A percentile compares a stretch with the other conserved stretches of the same genome.
Evolutionary conservation across 2,329 filamentous ascomycete species (phyloP).

Genomic region (Botryotinia narcissicola): DNA sequence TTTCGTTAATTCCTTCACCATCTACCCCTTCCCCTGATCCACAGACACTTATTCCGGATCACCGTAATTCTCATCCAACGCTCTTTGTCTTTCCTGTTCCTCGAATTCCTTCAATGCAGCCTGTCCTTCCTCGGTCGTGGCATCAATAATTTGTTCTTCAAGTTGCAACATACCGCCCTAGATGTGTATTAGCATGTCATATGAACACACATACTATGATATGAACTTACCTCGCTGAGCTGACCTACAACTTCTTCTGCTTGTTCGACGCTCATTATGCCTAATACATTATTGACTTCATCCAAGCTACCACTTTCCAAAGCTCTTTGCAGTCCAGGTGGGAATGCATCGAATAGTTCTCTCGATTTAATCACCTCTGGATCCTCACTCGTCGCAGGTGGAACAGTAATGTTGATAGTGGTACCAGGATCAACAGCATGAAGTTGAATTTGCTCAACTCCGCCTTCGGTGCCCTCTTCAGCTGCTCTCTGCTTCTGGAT

Average conservation of each 20-base stretch:
- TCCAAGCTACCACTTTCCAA: constrained; percentile 88
- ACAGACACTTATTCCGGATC: constrained; percentile 38
- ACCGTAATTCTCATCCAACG: constrained; percentile 34
- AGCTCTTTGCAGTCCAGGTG: constrained; percentile 75
- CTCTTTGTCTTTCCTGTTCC: constrained; percentile 46
- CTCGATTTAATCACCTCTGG: constrained; percentile 62
- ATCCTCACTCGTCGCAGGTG: constrained; percentile 65
- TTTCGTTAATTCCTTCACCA: constrained; percentile 1
- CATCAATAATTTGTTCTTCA: constrained; percentile 92
- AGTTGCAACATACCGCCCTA: constrained; percentile 83
- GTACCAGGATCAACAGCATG: constrained; percentile 94
- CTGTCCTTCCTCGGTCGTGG: constrained; percentile 83
- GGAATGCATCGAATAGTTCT: constrained; percentile 79
- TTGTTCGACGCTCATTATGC: constrained; percentile 83
- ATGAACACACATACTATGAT: neutral
- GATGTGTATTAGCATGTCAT: constrained; percentile 14
- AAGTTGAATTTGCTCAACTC: constrained; percentile 94
- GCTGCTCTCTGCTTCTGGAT: constrained; percentile 48
- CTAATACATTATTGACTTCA: constrained; percentile 81
- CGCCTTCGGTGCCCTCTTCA: constrained; percentile 56
- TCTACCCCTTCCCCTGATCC: neutral
- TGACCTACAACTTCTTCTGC: constrained; percentile 82
- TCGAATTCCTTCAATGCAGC: constrained; percentile 75
- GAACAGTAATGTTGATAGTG: constrained; percentile 83
- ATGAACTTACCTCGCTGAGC: constrained; percentile 62